These are phyloP conservation scores for Serendipita vermifera DNA, from an alignment of 768 basidiomycete species.

Conservation along the genomic window DNA sequence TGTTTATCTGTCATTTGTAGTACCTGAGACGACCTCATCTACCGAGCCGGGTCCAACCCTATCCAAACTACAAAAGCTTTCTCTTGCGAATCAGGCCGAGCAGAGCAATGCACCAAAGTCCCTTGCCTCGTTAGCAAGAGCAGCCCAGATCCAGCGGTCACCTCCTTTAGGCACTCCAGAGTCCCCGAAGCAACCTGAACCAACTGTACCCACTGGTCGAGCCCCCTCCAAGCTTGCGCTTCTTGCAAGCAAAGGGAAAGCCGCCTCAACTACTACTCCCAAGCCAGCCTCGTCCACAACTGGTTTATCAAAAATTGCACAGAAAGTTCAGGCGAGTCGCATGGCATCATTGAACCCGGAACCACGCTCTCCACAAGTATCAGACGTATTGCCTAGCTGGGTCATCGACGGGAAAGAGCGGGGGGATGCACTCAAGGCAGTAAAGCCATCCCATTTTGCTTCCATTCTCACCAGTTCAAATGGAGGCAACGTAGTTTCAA, in stretches of 20 bases:
- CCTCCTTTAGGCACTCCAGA: constrained; percentile 19
- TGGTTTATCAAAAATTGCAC: constrained; percentile 50
- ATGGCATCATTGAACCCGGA: too few species aligned
- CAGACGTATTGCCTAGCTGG: too few species aligned
- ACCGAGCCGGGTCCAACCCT: constrained; percentile 37
- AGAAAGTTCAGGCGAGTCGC: constrained; percentile 63
- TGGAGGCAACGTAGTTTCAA: too few species aligned
- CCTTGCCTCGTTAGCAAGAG: constrained; percentile 14
- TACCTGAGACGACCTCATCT: constrained; percentile 45
- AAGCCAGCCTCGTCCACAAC: constrained; percentile 13
- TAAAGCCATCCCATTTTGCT: too few species aligned
- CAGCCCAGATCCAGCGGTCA: constrained; percentile 14
- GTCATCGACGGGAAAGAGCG: too few species aligned
- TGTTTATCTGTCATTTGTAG: constrained; percentile 16
- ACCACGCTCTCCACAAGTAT: too few species aligned
- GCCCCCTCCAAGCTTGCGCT: constrained; percentile 58
- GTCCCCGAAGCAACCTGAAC: too few species aligned
- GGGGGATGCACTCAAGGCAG: too few species aligned
- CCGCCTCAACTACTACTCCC: constrained; percentile 21
- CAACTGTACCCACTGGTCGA: constrained; percentile 23
- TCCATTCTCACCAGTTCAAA: too few species aligned
- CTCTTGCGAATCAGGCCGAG: constrained; percentile 36
- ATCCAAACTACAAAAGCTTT: constrained; percentile 30
- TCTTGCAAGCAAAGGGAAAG: constrained; percentile 36
- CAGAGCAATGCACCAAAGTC: constrained; percentile 25